Base-by-base conservation (phyloP, 805 yeast genomes). In the Kodamaea hsintzibuensis region DNA sequence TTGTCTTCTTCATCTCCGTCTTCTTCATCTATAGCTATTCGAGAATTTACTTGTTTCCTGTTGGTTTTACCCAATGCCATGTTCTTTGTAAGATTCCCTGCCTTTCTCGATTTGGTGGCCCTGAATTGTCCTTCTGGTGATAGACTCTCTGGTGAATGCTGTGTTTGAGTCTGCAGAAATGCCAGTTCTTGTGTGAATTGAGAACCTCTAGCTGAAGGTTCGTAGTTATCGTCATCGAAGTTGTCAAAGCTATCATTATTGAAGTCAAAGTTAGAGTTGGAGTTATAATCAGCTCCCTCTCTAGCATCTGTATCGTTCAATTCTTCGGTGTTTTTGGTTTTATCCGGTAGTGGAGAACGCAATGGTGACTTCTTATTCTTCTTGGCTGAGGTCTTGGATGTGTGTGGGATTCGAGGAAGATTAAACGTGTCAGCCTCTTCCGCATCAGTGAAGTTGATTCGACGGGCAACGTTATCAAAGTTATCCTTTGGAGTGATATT, bases 361-460 rank as follows among this genome's bases (percentile, higher is more conserved):
- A 69, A 59, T 1, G 73, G 73, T 3, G 72, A 66, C 49, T 67
- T 66, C 53, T 66, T 63, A 50, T 59, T 62, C 52, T 56, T 67
- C 27, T 62, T 60, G 25, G 59, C 42, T 17, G 55, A 22, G 6
- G 25, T 18, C 43, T 58, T 60, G 10, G 63, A 54, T 4, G 63
- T 42, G 37, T 61, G 46, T 9, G 68, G 56, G 37, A 71, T 65
- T 3, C 73, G 76, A 2, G 71, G 64, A 19, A 70, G 56, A 40
- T 64, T 67, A 52, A 68, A 70, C 35, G 65, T 59, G 8, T 63
- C 70, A 7, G 71, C 68, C 25, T 52, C 60, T 43, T 69, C 73
- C 9, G 69, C 70, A 42, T 71, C 71, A 1, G 70, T 69, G 50
- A 72, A 72, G 58, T 72, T 67, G 33, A 72, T 67, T 57, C 62